Evolutionary conservation across 2,329 filamentous ascomycete genomes (phyloP).

Genomic region (Pseudocercospora fijiensis): DNA sequence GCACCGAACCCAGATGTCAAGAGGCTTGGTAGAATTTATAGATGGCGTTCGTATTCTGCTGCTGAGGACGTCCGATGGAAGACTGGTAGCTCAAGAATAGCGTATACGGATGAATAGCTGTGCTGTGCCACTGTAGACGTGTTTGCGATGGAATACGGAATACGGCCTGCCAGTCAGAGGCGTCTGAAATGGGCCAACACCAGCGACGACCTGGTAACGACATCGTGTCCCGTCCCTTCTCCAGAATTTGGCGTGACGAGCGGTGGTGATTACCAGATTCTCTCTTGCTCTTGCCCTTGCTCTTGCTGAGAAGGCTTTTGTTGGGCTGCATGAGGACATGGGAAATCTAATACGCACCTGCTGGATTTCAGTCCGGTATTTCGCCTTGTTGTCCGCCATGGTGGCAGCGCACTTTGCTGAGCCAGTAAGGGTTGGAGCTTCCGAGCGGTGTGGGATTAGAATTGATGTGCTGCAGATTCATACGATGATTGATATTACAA

Average conservation of each 20-base stretch:
- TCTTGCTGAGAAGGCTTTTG: neutral
- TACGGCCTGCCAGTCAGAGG: neutral
- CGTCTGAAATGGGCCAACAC: neutral
- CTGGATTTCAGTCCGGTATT: slow-evolving; percentile 98
- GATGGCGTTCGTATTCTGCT: neutral
- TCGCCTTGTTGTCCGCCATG: slow-evolving; percentile 75
- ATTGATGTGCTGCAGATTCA: neutral
- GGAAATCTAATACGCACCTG: slow-evolving; percentile 62
- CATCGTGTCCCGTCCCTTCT: neutral
- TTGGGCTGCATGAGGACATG: slow-evolving; percentile 1
- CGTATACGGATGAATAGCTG: neutral
- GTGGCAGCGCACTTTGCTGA: slow-evolving; percentile 1
- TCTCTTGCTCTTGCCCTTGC: neutral
- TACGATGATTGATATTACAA: neutral
- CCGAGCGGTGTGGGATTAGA: neutral
- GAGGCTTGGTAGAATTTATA: neutral
- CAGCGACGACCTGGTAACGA: neutral
- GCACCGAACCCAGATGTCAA: neutral
- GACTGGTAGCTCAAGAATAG: neutral
- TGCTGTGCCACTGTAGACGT: neutral
- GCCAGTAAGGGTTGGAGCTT: neutral
- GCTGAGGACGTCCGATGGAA: neutral
- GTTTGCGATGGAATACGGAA: neutral
- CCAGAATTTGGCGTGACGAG: neutral
- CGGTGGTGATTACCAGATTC: neutral